Base-by-base conservation (phyloP, 768 basidiomycete species). In the Hemileccinum impolitum region DNA sequence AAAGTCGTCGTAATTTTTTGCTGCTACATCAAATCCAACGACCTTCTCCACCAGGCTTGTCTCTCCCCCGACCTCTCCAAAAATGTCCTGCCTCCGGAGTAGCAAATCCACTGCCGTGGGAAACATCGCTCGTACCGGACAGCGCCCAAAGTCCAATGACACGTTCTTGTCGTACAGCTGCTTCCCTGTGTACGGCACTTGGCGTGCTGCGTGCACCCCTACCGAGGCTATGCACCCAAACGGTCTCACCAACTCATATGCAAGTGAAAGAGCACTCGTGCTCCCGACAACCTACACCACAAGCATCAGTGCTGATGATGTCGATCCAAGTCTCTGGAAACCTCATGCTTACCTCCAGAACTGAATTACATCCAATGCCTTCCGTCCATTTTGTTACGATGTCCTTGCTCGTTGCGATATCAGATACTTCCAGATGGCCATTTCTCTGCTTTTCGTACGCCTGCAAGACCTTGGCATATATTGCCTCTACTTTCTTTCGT, bases 171-270 rank as follows among this genome's bases (percentile, higher is more conserved):
- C 72, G 66, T 90, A 91, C 48, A 84, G 60, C 37, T 83, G 72
- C 6, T 61, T 59, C 18, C 78, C 75, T 11, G 75, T 79, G 55
- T 83, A 79, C 2, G 84, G 84, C 34, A 87, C 55, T 18, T 64
- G 72, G 1, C 69, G 69, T 42, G 66, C 72, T 47, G 80, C 77
- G 50, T 89, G 86, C 10, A 86, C 85, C 8, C 88, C 87, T 3
- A 90, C 86, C 7, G 87, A 88, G 28, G 75, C 75, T 54, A 90
- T 83, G 26, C 79, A 79, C 9, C 90, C 90, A 59, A 88, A 90
- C 1, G 87, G 79, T 23, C 82, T 77, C 46, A 89, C 83, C 43
- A 92, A 71, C 21, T 85, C 78, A 56, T 85, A 86, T 6, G 87
- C 76, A 26, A 88, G 74, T 9, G 71, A 70, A 25, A 88, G 66